A percentile compares a stretch with the other conserved stretches of the same genome.
Conservation (phyloP, 495 filamentous ascomycete genomes). For the Hypoxylon lenormandii region DNA sequence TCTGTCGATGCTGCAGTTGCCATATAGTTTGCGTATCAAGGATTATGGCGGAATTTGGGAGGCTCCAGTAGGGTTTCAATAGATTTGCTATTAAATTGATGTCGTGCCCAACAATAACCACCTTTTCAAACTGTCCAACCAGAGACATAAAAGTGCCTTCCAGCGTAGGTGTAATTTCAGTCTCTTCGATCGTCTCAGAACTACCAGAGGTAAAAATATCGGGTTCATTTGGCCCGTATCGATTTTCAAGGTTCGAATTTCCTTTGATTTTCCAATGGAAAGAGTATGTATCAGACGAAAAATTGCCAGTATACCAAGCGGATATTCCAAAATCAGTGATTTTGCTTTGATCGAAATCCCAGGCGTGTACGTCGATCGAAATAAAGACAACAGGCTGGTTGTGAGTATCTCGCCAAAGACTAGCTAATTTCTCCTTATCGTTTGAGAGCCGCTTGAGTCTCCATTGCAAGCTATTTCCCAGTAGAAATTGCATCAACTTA, state of each 20-base stretch:
- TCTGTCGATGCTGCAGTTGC: conserved; percentile 8
- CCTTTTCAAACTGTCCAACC: neutral
- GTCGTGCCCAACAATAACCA: conserved; percentile 21
- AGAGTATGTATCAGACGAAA: no score
- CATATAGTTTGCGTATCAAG: conserved; percentile 34
- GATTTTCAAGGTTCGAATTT: neutral
- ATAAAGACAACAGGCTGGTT: neutral
- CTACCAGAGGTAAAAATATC: conserved; percentile 14
- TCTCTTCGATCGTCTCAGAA: neutral
- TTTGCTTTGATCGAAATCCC: neutral
- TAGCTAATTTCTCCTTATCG: conserved; percentile 1
- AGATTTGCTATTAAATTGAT: neutral
- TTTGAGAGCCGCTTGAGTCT: neutral
- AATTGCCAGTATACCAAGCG: conserved; percentile 3
- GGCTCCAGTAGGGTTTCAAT: conserved; percentile 15
- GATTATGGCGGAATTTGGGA: neutral
- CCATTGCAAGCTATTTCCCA: neutral
- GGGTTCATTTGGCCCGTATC: neutral
- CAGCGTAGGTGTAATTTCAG: neutral
- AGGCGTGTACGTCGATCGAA: conserved; percentile 5
- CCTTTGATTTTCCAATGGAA: conserved; percentile 25
- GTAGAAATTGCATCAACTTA: neutral
- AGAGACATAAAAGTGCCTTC: neutral
- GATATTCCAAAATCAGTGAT: conserved; percentile 26
- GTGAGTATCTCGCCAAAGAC: neutral